phyloP scores from a whole-genome alignment of 805 yeast species.

The Suhomyces faveliae region DNA sequence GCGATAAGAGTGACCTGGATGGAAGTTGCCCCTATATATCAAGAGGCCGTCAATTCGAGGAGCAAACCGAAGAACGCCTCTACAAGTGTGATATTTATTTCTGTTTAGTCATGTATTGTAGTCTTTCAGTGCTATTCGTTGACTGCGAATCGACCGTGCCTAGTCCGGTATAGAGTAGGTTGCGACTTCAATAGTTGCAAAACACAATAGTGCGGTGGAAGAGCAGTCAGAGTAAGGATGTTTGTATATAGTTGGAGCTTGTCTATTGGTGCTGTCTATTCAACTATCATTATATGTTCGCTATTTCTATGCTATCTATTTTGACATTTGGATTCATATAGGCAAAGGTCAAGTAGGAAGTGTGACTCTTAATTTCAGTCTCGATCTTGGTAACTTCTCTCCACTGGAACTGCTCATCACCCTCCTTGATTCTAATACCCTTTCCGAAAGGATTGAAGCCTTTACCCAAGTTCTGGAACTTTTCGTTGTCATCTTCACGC shows the following conservation, averaged over 20 bases:
- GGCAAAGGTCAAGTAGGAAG: slow-evolving; percentile 93
- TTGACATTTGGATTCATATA: slow-evolving; percentile 28
- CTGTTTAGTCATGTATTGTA: too few relatives aligned
- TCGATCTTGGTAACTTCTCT: slow-evolving; percentile 79
- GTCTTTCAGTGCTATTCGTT: background rate
- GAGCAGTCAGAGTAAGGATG: too few relatives aligned
- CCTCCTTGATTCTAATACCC: slow-evolving; percentile 82
- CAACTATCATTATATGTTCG: background rate
- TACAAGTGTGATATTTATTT: too few relatives aligned
- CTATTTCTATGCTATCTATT: background rate
- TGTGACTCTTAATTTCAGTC: slow-evolving; percentile 85
- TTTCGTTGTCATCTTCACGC: slow-evolving; percentile 21
- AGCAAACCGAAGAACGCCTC: too few relatives aligned
- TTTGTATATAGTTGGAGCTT: too few relatives aligned
- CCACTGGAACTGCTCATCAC: slow-evolving; percentile 82
- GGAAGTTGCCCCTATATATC: too few relatives aligned
- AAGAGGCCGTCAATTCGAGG: too few relatives aligned
- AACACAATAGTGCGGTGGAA: too few relatives aligned
- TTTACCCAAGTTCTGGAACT: slow-evolving; percentile 35
- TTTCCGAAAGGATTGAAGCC: slow-evolving; percentile 92
- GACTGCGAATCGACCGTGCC: too few relatives aligned
- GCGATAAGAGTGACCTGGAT: background rate
- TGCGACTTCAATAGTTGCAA: too few relatives aligned
- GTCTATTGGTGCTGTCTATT: too few relatives aligned
- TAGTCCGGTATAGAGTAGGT: too few relatives aligned